These are phyloP conservation scores for Ceratocystiopsis minuta DNA, from an alignment of 2,329 filamentous ascomycete genomes.

Conservation along the genomic window DNA sequence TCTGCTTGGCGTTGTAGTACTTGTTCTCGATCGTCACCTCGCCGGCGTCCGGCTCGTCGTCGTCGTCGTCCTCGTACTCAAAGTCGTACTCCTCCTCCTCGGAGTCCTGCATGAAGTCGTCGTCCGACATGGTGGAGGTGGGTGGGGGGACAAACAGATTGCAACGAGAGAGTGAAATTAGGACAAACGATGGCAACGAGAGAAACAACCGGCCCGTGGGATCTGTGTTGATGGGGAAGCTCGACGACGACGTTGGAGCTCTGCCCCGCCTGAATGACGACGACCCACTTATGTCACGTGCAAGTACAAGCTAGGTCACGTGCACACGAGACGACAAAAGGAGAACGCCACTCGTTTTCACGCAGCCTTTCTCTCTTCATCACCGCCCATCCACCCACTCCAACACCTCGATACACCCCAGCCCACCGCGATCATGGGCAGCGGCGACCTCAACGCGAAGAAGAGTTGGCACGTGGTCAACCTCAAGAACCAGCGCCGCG, in stretches of 20 bases:
- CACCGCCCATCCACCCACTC: not conserved
- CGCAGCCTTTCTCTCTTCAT: not conserved
- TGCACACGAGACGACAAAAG: too few species aligned
- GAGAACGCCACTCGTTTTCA: too few species aligned
- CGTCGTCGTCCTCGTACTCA: conserved; percentile 81
- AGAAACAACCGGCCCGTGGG: too few species aligned
- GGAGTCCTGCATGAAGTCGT: conserved; percentile 88
- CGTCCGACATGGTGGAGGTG: conserved; percentile 51
- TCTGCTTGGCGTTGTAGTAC: conserved; percentile 98
- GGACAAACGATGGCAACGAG: not conserved
- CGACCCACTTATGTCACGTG: conserved; percentile 6
- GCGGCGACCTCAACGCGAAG: conserved; percentile 84
- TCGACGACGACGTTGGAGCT: not conserved
- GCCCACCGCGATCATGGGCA: conserved; percentile 43
- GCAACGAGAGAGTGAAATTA: not conserved
- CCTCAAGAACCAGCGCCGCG: conserved; percentile 74
- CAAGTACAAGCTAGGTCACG: too few species aligned
- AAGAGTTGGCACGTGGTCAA: conserved; percentile 88
- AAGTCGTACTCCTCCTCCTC: conserved; percentile 92
- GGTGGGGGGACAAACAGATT: too few species aligned
- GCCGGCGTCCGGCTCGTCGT: conserved; percentile 70
- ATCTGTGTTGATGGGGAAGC: too few species aligned
- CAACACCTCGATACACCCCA: not conserved
- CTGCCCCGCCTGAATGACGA: not conserved
- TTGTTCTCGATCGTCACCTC: conserved; percentile 98